These are phyloP conservation scores for Cytospora piceicola DNA, from an alignment of 2,329 filamentous ascomycete genomes.

Conservation along the genomic window DNA sequence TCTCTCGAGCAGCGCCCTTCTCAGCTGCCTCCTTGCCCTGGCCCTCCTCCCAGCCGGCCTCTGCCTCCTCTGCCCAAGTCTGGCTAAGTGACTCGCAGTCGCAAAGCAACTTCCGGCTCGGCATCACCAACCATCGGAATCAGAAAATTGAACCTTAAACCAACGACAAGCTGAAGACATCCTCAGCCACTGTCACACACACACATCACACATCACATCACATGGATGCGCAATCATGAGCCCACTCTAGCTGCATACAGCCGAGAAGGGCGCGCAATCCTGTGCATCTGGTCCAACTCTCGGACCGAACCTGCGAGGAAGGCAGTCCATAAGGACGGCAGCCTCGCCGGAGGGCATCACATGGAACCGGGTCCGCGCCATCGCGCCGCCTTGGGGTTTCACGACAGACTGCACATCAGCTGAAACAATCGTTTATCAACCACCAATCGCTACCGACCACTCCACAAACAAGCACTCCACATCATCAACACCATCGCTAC, in stretches of 20 bases:
- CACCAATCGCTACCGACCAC: constrained; percentile 14
- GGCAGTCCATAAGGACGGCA: not conserved
- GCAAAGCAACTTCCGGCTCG: not conserved
- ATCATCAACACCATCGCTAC: constrained; percentile 3
- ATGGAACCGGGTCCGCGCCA: constrained; percentile 4
- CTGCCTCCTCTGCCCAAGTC: constrained; percentile 68
- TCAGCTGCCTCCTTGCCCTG: constrained; percentile 69
- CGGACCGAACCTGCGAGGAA: constrained; percentile 2
- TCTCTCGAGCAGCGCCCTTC: constrained; percentile 57
- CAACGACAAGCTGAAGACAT: constrained; percentile 11
- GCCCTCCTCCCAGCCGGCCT: constrained; percentile 66
- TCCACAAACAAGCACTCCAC: constrained; percentile 8
- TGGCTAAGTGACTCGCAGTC: constrained; percentile 45
- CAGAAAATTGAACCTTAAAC: not conserved
- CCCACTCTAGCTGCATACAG: not conserved
- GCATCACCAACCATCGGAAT: constrained; percentile 15
- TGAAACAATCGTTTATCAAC: constrained; percentile 2
- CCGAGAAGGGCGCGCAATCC: constrained; percentile 8
- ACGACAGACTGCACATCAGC: constrained; percentile 19
- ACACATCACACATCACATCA: not conserved
- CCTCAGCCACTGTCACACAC: constrained; percentile 17
- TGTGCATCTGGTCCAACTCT: not conserved
- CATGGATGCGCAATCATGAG: constrained; percentile 10
- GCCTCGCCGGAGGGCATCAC: constrained; percentile 4
- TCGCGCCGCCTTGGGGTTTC: constrained; percentile 11